phyloP scores from a whole-genome alignment of 768 basidiomycete genomes.

The Krasilnikovozyma curviuscula region DNA sequence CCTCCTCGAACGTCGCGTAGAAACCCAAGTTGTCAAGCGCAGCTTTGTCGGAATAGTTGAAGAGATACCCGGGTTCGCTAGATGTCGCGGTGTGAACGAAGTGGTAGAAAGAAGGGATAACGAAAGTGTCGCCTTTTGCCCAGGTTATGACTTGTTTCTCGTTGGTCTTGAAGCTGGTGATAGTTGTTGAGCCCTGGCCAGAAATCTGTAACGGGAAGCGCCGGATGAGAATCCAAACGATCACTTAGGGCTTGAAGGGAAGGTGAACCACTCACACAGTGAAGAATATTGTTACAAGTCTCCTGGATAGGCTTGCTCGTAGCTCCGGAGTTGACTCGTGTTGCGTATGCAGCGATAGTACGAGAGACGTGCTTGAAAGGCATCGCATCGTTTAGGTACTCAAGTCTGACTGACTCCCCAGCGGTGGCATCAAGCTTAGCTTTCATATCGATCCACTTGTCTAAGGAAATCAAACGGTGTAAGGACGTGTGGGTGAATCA shows the following conservation, averaged over 20 bases:
- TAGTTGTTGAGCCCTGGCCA: slow-evolving; percentile 1
- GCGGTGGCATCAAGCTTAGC: background rate
- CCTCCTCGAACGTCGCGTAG: too few species aligned
- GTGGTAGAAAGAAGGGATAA: slow-evolving; percentile 4
- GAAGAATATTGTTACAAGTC: slow-evolving; percentile 9
- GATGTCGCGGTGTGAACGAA: slow-evolving; percentile 1
- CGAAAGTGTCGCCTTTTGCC: slow-evolving; percentile 3
- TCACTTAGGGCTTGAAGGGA: background rate
- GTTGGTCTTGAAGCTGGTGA: background rate
- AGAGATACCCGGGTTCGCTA: background rate
- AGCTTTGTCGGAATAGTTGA: too few species aligned
- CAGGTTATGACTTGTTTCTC: background rate
- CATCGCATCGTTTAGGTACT: slow-evolving; percentile 6
- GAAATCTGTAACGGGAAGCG: background rate
- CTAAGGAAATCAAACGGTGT: background rate
- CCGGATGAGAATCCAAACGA: too few species aligned
- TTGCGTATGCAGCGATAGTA: slow-evolving; percentile 7
- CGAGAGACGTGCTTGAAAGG: slow-evolving; percentile 5
- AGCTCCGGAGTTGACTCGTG: background rate
- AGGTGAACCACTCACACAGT: background rate
- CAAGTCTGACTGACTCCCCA: background rate
- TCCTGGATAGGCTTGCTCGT: background rate
- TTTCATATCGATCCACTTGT: slow-evolving; percentile 10
- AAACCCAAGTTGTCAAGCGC: too few species aligned
- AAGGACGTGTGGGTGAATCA: too few species aligned